Evolutionary conservation across 2,329 filamentous ascomycete species (phyloP).

Genomic region (Elsinoe arachidis): DNA sequence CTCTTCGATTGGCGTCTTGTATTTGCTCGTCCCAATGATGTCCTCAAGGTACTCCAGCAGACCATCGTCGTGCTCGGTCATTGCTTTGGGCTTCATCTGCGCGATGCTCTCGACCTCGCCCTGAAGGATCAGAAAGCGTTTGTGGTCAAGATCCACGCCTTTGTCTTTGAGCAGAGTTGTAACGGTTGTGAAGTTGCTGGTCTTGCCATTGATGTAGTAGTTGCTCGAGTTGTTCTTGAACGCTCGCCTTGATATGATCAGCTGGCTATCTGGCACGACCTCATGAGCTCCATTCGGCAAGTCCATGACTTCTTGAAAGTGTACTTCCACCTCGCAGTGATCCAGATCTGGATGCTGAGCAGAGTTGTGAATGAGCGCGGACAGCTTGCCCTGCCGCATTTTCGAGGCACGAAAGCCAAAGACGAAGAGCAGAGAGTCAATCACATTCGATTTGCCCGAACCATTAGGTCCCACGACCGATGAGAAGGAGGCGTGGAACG

Average conservation of each 20-base stretch:
- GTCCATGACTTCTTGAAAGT: slow-evolving; percentile 93
- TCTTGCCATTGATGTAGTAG: slow-evolving; percentile 88
- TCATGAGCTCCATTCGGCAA: slow-evolving; percentile 65
- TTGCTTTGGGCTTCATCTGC: slow-evolving; percentile 97
- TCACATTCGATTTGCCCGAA: slow-evolving; percentile 97
- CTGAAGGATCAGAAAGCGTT: slow-evolving; percentile 93
- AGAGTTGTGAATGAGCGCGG: slow-evolving; percentile 94
- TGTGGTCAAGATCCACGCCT: slow-evolving; percentile 93
- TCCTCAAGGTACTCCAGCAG: slow-evolving; percentile 95
- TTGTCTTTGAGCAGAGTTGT: slow-evolving; percentile 77
- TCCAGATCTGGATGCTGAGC: slow-evolving; percentile 77
- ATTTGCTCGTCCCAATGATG: slow-evolving; percentile 97
- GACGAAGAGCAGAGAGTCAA: slow-evolving; percentile 96
- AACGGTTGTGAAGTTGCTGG: slow-evolving; percentile 86
- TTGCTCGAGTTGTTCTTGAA: slow-evolving; percentile 99
- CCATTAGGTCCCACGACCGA: slow-evolving; percentile 97
- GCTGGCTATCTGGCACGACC: slow-evolving; percentile 70
- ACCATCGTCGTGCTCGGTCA: slow-evolving; percentile 90
- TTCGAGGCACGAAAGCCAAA: slow-evolving; percentile 98
- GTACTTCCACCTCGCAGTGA: slow-evolving; percentile 89
- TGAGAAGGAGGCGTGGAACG: slow-evolving; percentile 94
- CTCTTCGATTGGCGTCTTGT: slow-evolving; percentile 95
- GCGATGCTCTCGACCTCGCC: slow-evolving; percentile 98
- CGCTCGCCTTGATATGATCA: slow-evolving; percentile 82
- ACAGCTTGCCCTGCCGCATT: slow-evolving; percentile 98